These are phyloP conservation scores for Chlorella sp. DNA, from an alignment of 139 green algal genomes.

Conservation along the genomic window DNA sequence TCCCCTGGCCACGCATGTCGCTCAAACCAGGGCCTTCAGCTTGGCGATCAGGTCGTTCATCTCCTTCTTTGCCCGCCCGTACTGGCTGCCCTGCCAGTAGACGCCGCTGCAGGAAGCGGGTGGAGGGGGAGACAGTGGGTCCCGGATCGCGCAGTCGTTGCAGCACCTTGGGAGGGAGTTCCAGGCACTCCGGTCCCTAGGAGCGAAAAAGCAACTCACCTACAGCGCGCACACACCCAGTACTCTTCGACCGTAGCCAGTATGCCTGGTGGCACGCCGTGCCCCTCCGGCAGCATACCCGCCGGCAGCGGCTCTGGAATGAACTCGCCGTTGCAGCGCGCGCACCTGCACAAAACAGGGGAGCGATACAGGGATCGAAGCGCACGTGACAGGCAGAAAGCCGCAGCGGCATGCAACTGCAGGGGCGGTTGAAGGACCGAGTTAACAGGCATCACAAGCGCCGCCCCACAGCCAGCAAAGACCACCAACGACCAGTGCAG, in stretches of 20 bases:
- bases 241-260: conserved; percentile 45
- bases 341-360: neutral
- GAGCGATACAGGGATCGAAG: no score
- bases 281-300: conserved; percentile 26
- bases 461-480: no score
- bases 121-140: neutral
- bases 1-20: no score
- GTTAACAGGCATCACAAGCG: no score
- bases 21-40: neutral
- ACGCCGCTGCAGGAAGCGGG: conserved; percentile 4
- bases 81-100: conserved; percentile 55
- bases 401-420: no score
- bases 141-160: no score
- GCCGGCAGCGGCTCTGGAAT: conserved; percentile 20
- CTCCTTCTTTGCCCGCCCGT: conserved; percentile 36
- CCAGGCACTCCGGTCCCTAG: no score
- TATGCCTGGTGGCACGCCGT: conserved; percentile 39
- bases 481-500: no score
- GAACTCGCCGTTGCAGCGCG: conserved; percentile 68
- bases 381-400: no score
- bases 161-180: no score
- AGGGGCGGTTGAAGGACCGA: no score
- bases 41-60: conserved; percentile 7
- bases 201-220: conserved; percentile 1
- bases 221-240: conserved; percentile 56